Base-by-base conservation (phyloP, 441 rosid species). In the Mallotus japonicus region DNA sequence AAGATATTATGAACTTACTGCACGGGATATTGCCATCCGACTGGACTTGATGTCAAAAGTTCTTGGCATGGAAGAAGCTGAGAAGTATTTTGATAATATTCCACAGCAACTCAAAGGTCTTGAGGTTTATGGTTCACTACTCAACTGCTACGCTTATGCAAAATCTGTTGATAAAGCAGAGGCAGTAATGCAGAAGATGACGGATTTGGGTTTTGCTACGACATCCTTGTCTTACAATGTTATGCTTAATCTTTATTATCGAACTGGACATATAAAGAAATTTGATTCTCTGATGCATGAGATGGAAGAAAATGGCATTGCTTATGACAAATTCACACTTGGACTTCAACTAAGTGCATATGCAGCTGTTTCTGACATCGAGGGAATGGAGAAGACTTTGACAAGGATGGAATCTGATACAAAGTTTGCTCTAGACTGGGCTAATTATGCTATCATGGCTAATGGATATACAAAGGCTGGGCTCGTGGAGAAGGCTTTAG, bases 31-130 rank as follows among this genome's bases (percentile, higher is more conserved):
- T 17, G 85, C 88, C 13, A 44, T 85, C 70, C 76, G 83, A 55
- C 78, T 88, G 59, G 85, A 83, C 57, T 79, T 88, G 87, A 84
- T 85, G 12, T 74, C 81, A 7, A 81, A 85, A 62, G 85, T 83
- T 62, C 70, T 65, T 22, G 89, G 92, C 40, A 56, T 83, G 22
- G 66, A 73, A 49, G 76, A 74, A 73, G 88, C 82, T 1, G 87
- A 85, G 50, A 83, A 55, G 56, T 84, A 75, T 75, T 85, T 86
- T 69, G 65, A 79, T 42, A 61, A 16, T 3, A 16, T 83, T 60
- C 79, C 87, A 3, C 6, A 40, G 7, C 68, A 64, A 24, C 64
- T 60, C 34, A 84, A 72, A 73, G 57, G 6, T 32, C 54, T 16
- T 50, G 44, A 73, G 50, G 82, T 80, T 58, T 80, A 86, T 54